Conservation (phyloP, 2,329 filamentous ascomycete genomes). For the Mariannaea elegans region DNA sequence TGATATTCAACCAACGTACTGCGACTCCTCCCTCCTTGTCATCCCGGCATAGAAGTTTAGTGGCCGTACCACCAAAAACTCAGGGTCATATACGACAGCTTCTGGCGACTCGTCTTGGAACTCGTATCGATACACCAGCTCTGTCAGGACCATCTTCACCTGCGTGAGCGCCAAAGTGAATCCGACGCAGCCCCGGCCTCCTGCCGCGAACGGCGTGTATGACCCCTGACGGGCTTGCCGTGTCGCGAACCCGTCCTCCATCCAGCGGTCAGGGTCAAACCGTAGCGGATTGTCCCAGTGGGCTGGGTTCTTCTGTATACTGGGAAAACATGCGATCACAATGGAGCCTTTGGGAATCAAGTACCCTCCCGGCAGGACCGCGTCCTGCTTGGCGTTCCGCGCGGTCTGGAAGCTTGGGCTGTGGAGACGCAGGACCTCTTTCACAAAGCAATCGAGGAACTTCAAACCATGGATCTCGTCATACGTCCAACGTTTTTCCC, state of each 20-base stretch:
- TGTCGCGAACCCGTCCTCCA: background rate
- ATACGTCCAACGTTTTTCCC: background rate
- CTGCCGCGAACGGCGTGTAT: background rate
- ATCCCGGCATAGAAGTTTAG: background rate
- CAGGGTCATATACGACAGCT: background rate
- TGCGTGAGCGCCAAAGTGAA: background rate
- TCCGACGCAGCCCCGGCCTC: background rate
- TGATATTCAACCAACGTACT: background rate
- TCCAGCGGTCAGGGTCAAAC: slow-evolving; percentile 1
- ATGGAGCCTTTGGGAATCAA: background rate
- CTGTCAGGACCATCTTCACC: background rate
- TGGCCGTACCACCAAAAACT: background rate
- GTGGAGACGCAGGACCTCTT: background rate
- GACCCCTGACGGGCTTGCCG: background rate
- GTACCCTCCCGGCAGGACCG: background rate
- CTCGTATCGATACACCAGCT: slow-evolving; percentile 1
- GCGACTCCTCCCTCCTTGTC: background rate
- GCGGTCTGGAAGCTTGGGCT: background rate
- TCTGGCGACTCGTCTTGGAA: background rate
- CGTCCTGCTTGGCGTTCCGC: background rate
- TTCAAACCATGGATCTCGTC: background rate
- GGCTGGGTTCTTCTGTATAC: background rate
- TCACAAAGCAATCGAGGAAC: background rate
- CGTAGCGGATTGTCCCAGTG: background rate
- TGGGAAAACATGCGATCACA: background rate